phyloP scores from a whole-genome alignment of 495 filamentous ascomycete species.

The Podospora didyma region DNA sequence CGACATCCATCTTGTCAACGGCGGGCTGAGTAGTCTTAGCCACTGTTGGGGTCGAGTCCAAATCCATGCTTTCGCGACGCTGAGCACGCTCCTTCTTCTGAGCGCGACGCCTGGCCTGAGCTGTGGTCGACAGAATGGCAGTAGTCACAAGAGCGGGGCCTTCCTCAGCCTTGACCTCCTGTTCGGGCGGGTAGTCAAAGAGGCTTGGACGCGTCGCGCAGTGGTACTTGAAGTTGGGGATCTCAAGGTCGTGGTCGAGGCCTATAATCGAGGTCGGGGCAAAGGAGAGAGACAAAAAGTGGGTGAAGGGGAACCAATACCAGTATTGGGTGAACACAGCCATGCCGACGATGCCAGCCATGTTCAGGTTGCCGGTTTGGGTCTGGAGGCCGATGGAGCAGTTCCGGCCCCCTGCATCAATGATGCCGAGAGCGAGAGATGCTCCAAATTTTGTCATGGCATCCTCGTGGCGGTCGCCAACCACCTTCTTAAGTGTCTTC shows the following conservation, averaged over 20 bases:
- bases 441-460: slow-evolving; percentile 99
- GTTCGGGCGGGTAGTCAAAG: slow-evolving; percentile 96
- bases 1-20: slow-evolving; percentile 85
- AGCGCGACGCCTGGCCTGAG: slow-evolving; percentile 91
- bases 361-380: slow-evolving; percentile 95
- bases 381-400: slow-evolving; percentile 98
- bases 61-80: slow-evolving; percentile 81
- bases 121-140: slow-evolving; percentile 92
- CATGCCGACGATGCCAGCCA: slow-evolving; percentile 96
- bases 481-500: slow-evolving; percentile 83
- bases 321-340: slow-evolving; percentile 99
- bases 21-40: slow-evolving; percentile 61
- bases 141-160: slow-evolving; percentile 92
- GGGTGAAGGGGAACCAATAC: slow-evolving; percentile 99
- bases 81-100: slow-evolving; percentile 68
- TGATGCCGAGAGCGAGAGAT: slow-evolving; percentile 90
- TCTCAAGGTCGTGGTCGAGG: slow-evolving; percentile 87
- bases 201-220: slow-evolving; percentile 90
- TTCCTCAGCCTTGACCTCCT: slow-evolving; percentile 90
- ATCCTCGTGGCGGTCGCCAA: slow-evolving; percentile 94
- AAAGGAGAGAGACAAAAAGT: slow-evolving; percentile 93
- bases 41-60: slow-evolving; percentile 70
- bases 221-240: slow-evolving; percentile 94
- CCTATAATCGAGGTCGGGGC: slow-evolving; percentile 92
- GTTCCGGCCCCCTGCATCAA: slow-evolving; percentile 96